Conservation (phyloP, 129 eudicot species). For the Kitagawia praeruptora region DNA sequence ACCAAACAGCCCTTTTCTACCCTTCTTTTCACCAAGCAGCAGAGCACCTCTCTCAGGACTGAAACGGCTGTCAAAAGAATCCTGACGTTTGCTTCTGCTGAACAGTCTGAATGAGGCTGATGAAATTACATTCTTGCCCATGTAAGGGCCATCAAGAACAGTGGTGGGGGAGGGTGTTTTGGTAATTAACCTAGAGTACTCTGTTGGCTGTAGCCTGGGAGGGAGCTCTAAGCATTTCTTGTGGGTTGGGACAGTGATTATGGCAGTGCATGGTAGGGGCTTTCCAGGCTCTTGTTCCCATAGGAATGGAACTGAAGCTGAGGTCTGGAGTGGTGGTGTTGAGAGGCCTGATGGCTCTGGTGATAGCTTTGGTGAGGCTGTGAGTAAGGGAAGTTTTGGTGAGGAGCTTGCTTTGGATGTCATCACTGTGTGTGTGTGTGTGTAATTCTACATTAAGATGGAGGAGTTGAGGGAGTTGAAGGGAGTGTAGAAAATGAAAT, state of each 20-base stretch:
- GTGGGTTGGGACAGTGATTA: conserved; percentile 20
- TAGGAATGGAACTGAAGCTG: conserved; percentile 73
- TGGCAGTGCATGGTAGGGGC: conserved; percentile 57
- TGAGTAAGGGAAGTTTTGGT: conserved; percentile 25
- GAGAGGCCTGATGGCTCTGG: conserved; percentile 39
- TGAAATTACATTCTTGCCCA: conserved; percentile 22
- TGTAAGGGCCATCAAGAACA: conserved; percentile 60
- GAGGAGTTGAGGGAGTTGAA: not conserved
- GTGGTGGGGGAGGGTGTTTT: conserved; percentile 73
- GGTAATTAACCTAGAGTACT: conserved; percentile 14
- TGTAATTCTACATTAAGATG: not conserved
- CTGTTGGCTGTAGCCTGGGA: conserved; percentile 34
- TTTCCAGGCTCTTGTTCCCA: conserved; percentile 97
- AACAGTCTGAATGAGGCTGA: conserved; percentile 31
- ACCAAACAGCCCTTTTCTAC: conserved; percentile 33
- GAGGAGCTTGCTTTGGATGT: not conserved
- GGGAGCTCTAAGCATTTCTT: conserved; percentile 45
- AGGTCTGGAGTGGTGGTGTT: conserved; percentile 65
- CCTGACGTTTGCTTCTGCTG: conserved; percentile 32
- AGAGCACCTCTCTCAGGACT: conserved; percentile 19
- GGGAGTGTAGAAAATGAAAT: not conserved
- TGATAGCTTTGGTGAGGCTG: conserved; percentile 20
- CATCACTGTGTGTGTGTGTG: not conserved
- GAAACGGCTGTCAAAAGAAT: conserved; percentile 42
- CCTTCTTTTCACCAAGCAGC: conserved; percentile 19